Percentiles rank a stretch among this genome's conserved stretches.
phyloP scores from a whole-genome alignment of 1,284 basidiomycete species.

The Coniferiporia weirii region DNA sequence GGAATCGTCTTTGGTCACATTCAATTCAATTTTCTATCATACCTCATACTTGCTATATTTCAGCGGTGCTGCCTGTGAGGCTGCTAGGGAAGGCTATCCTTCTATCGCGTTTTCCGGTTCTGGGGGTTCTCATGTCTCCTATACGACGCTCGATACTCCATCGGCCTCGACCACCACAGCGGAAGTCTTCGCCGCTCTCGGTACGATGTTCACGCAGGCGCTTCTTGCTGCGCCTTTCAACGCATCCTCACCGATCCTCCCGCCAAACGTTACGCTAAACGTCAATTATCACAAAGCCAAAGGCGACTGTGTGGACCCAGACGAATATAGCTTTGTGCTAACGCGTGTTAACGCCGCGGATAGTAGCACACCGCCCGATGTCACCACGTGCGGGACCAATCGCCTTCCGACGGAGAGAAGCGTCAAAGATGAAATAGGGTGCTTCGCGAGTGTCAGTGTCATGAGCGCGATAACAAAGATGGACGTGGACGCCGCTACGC shows the following conservation, averaged over 20 bases:
- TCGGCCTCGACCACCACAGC: slow-evolving; percentile 34
- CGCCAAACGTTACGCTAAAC: slow-evolving; percentile 38
- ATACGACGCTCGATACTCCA: slow-evolving; percentile 38
- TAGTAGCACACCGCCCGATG: slow-evolving; percentile 22
- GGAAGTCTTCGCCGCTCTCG: slow-evolving; percentile 38
- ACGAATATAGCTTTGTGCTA: slow-evolving; percentile 37
- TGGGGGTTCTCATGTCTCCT: slow-evolving; percentile 37
- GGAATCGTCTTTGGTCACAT: background rate
- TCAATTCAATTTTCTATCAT: background rate
- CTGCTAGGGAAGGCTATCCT: slow-evolving; percentile 42
- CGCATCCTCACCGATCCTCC: slow-evolving; percentile 33
- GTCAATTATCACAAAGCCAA: slow-evolving; percentile 45
- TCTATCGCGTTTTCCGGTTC: slow-evolving; percentile 45
- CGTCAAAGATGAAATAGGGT: slow-evolving; percentile 30
- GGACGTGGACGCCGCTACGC: slow-evolving; percentile 38
- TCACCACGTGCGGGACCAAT: slow-evolving; percentile 36
- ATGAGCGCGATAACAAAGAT: slow-evolving; percentile 38
- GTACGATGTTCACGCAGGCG: slow-evolving; percentile 34
- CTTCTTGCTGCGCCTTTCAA: slow-evolving; percentile 29
- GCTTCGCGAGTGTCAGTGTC: slow-evolving; percentile 43
- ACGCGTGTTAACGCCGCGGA: background rate
- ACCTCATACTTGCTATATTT: background rate
- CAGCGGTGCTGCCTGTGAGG: slow-evolving; percentile 45
- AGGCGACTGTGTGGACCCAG: slow-evolving; percentile 30
- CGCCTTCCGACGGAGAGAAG: slow-evolving; percentile 37